A percentile compares a stretch with the other conserved stretches of the same genome.
These are phyloP conservation scores for Gyrodon lividus DNA, from an alignment of 768 basidiomycete genomes.

Conservation along the genomic window DNA sequence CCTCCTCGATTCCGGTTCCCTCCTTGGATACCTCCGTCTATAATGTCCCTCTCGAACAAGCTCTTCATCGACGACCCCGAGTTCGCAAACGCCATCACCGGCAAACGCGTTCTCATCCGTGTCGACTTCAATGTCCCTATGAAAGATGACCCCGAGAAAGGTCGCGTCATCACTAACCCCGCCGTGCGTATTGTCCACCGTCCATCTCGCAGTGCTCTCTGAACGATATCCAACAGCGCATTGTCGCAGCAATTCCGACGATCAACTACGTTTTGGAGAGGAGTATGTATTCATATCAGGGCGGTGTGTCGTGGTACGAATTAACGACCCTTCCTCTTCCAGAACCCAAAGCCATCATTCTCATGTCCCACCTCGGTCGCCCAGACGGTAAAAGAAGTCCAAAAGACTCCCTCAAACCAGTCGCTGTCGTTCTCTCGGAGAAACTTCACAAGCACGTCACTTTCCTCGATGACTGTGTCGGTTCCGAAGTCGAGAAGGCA, in stretches of 20 bases:
- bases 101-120: slow-evolving; percentile 87
- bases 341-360: slow-evolving; percentile 81
- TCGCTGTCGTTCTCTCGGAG: slow-evolving; percentile 62
- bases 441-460: slow-evolving; percentile 58
- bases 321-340: not conserved
- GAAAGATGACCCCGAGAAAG: slow-evolving; percentile 64
- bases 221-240: slow-evolving; percentile 59
- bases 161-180: slow-evolving; percentile 94
- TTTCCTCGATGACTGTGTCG: slow-evolving; percentile 86
- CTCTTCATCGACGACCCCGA: slow-evolving; percentile 84
- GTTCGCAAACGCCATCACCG: slow-evolving; percentile 57
- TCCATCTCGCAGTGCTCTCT: slow-evolving; percentile 2
- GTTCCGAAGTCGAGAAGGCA: slow-evolving; percentile 76
- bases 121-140: slow-evolving; percentile 97
- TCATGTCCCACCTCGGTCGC: slow-evolving; percentile 98
- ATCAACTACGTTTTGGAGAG: slow-evolving; percentile 90
- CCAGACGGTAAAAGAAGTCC: slow-evolving; percentile 88
- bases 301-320: not conserved
- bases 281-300: slow-evolving; percentile 43
- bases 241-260: slow-evolving; percentile 94
- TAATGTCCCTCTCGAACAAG: slow-evolving; percentile 94
- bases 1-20: not conserved
- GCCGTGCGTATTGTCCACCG: slow-evolving; percentile 59
- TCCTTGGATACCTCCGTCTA: slow-evolving; percentile 23
- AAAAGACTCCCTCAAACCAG: slow-evolving; percentile 90